Evolutionary conservation across 2,329 filamentous ascomycete species (phyloP).

Genomic region (Tolypocladium paradoxum): DNA sequence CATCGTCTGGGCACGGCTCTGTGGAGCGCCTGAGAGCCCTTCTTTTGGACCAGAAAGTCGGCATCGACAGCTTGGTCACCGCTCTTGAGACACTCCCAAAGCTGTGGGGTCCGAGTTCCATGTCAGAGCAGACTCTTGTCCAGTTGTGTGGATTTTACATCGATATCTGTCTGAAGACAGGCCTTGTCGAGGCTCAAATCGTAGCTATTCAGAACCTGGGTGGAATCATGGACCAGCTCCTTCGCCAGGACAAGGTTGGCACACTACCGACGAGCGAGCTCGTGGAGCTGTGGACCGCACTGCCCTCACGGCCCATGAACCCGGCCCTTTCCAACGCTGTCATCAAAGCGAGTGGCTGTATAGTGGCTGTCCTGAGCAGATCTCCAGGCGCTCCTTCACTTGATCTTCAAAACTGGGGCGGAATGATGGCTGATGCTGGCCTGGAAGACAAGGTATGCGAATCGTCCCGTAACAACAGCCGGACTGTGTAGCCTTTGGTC

Average conservation of each 20-base stretch:
- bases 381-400: slow-evolving; percentile 4
- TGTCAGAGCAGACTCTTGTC: slow-evolving; percentile 13
- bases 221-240: slow-evolving; percentile 28
- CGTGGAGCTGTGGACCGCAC: slow-evolving; percentile 27
- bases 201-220: slow-evolving; percentile 37
- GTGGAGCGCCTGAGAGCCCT: slow-evolving; percentile 13
- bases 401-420: slow-evolving; percentile 32
- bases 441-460: slow-evolving; percentile 34
- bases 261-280: slow-evolving; percentile 24
- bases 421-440: slow-evolving; percentile 37
- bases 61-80: slow-evolving; percentile 23
- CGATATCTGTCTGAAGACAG: slow-evolving; percentile 25
- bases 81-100: slow-evolving; percentile 22
- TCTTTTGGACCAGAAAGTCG: slow-evolving; percentile 17
- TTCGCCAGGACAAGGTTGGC: slow-evolving; percentile 15
- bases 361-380: slow-evolving; percentile 25
- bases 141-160: slow-evolving; percentile 33
- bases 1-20: slow-evolving; percentile 11
- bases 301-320: slow-evolving; percentile 29
- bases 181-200: slow-evolving; percentile 33
- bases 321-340: slow-evolving; percentile 39
- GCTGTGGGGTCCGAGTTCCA: slow-evolving; percentile 17
- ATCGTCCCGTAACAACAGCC: background rate
- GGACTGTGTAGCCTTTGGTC: background rate
- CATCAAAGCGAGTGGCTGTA: slow-evolving; percentile 34